phyloP scores from a whole-genome alignment of 177 flowering plant genomes.

The Telopea speciosissima region DNA sequence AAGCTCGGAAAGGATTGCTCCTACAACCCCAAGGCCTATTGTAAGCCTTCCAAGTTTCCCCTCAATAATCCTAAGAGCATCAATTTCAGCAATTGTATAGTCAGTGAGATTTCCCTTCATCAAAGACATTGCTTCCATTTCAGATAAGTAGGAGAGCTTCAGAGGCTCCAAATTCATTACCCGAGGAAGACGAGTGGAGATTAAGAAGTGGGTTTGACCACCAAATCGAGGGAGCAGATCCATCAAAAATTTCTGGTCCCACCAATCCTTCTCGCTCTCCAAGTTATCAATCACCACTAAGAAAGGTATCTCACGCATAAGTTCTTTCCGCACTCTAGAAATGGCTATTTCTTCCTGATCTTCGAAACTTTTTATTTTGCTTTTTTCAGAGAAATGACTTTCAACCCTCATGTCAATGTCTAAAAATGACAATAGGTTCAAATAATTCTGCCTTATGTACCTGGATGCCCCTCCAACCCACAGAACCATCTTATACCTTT shows the following conservation, averaged over 20 bases:
- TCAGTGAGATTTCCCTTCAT: conserved; percentile 69
- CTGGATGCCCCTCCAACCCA: conserved; percentile 93
- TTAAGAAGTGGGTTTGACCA: conserved; percentile 74
- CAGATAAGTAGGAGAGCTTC: conserved; percentile 79
- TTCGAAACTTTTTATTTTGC: conserved; percentile 61
- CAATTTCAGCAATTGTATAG: conserved; percentile 58
- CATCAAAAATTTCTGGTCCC: conserved; percentile 82
- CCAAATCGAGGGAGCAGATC: conserved; percentile 97
- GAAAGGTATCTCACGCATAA: conserved; percentile 86
- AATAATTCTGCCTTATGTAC: conserved; percentile 80
- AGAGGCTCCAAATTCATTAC: conserved; percentile 82
- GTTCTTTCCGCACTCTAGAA: conserved; percentile 64
- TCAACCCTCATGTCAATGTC: conserved; percentile 84
- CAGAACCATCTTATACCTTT: conserved; percentile 86
- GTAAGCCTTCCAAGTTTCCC: conserved; percentile 83
- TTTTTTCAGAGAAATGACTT: conserved; percentile 39
- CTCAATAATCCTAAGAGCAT: conserved; percentile 67
- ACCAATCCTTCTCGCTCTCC: conserved; percentile 95
- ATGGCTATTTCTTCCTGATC: conserved; percentile 88
- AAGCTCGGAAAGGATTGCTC: conserved; percentile 83
- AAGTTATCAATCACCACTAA: conserved; percentile 82
- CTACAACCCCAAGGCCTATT: conserved; percentile 72
- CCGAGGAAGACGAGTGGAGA: conserved; percentile 73
- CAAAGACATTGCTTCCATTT: conserved; percentile 73
- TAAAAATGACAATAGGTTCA: conserved; percentile 68